These are phyloP conservation scores for Sporobolomyces phaffii DNA, from an alignment of 768 basidiomycete species.

Conservation along the genomic window DNA sequence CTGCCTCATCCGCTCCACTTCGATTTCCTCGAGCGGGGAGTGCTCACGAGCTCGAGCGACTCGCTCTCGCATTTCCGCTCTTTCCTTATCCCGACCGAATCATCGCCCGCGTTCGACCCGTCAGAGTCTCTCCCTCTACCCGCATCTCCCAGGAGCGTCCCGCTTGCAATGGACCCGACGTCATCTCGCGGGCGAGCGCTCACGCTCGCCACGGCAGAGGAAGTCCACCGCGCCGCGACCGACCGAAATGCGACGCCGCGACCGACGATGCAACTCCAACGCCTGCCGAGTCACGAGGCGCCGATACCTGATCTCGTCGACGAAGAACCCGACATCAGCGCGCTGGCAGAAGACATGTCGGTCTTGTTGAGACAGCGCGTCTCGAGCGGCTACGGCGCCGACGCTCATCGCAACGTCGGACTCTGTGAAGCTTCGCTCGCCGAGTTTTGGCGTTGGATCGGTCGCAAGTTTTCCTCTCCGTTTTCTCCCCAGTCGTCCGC, in stretches of 20 bases:
- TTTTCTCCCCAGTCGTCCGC: too few species aligned
- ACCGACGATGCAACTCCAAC: conserved; percentile 8
- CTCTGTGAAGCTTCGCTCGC: conserved; percentile 10
- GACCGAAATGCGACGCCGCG: conserved; percentile 28
- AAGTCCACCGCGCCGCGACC: background rate
- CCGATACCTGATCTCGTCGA: background rate
- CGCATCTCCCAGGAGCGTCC: background rate
- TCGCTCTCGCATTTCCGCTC: background rate
- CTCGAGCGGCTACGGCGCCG: conserved; percentile 23
- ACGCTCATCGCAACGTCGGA: conserved; percentile 23
- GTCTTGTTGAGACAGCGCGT: conserved; percentile 26
- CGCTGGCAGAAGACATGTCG: conserved; percentile 21
- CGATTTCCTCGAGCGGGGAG: conserved; percentile 22
- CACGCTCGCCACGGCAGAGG: conserved; percentile 1
- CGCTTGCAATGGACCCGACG: background rate
- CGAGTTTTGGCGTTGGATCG: conserved; percentile 37
- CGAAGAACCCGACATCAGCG: background rate
- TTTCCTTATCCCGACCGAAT: background rate
- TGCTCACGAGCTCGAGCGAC: conserved; percentile 7
- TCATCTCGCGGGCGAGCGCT: background rate
- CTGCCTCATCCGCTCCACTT: background rate
- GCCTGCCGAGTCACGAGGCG: background rate
- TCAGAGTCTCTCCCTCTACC: background rate
- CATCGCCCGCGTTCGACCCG: background rate
- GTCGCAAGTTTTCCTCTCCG: conserved; percentile 3